Evolutionary conservation across 495 filamentous ascomycete genomes (phyloP), one percentile per base, ranked within the genome.

Genomic region (Penicillium alfredii): DNA sequence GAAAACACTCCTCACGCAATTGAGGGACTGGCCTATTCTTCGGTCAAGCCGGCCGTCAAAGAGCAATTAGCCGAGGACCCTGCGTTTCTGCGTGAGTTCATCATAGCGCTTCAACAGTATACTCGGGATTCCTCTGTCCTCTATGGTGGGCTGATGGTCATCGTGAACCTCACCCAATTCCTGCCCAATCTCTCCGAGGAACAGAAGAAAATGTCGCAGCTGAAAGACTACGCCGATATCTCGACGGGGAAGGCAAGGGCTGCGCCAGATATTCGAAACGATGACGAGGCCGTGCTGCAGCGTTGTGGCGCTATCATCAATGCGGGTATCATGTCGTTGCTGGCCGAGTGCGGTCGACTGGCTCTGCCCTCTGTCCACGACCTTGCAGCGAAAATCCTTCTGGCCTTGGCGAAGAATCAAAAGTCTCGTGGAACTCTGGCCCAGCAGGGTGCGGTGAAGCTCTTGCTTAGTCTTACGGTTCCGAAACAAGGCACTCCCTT

Each of bases 11-110:
- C 84, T 28, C 74, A 78, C 48, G 81, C 87, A 3, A 76, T 98
- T 19, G 92, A 98, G 56, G 93, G 89, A n/a, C 67, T 98, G 38
- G 92, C 90, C 14, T 96, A 90, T 56, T 77, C 85, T 4, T 92
- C 88, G 4, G 69, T 95, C 12, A 83, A 85, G 49, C 77, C 89
- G 6, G 76, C 71, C 24, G 76, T 94, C 35, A 95, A 92, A 52
- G 86, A 97, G 48, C 69, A 79, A 25, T 67, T 98, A 2, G 73
- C 78, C 13, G 66, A 67, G 12, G 82, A 95, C 45, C 56, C 64
- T 8, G 41, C 54, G 6, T 82, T 95, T 31, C 54, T 96, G 23
- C 72, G 70, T 26, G 71, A 66, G 13, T 63, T 97, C 2, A 68
- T 94, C 19, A 66, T 73, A 30, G 71, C 71, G 1, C 58, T 97